These are phyloP conservation scores for Phaseolus lunatus DNA, from an alignment of 306 rosid genomes.

Conservation along the genomic window DNA sequence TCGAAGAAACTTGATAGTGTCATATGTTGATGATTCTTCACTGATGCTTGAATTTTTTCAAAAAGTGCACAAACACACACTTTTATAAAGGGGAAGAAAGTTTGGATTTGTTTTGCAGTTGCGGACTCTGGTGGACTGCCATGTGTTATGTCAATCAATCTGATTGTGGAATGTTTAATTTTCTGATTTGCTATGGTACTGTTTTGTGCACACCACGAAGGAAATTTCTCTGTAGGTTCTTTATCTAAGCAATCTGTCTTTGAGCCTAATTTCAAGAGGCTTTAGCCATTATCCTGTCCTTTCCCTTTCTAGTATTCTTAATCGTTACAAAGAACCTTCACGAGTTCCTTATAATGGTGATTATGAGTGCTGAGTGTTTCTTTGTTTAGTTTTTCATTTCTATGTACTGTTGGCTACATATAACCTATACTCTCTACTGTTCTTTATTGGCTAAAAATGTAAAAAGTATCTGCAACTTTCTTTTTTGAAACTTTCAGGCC, in stretches of 20 bases:
- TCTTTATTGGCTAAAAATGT: slow-evolving; percentile 22
- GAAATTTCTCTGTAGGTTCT: slow-evolving; percentile 30
- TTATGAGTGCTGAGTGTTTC: neutral
- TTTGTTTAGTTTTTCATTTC: slow-evolving; percentile 15
- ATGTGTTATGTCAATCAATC: slow-evolving; percentile 19
- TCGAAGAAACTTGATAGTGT: no score
- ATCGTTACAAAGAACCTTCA: slow-evolving; percentile 23
- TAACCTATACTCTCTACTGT: slow-evolving; percentile 2
- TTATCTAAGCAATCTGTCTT: slow-evolving; percentile 4
- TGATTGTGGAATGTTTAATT: neutral
- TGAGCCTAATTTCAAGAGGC: slow-evolving; percentile 22
- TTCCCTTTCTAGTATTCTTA: slow-evolving; percentile 27
- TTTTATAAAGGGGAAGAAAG: no score
- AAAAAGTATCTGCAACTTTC: slow-evolving; percentile 33
- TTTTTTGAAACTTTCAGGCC: slow-evolving; percentile 68
- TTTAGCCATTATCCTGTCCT: slow-evolving; percentile 20
- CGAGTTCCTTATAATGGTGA: slow-evolving; percentile 6
- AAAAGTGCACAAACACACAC: no score
- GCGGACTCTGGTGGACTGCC: no score
- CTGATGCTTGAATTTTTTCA: no score
- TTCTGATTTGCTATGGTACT: slow-evolving; percentile 12
- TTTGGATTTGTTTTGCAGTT: no score
- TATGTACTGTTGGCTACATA: slow-evolving; percentile 5
- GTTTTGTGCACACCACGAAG: slow-evolving; percentile 29
- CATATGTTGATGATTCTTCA: no score